Evolutionary conservation across 495 filamentous ascomycete species (phyloP).

Genomic region (Aspergillus diversus): DNA sequence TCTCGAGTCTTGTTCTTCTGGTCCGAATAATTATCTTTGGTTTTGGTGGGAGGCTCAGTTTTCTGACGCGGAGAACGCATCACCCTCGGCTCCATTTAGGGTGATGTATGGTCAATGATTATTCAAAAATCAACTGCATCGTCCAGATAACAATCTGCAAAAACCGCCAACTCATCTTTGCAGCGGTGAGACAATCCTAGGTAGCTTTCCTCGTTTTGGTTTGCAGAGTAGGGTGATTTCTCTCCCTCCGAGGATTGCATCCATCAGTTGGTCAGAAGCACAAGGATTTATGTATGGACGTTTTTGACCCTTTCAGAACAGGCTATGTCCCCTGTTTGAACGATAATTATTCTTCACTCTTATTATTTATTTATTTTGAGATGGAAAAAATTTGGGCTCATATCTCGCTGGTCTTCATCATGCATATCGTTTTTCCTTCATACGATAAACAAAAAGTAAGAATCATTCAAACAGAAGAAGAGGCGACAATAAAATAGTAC

Average conservation of each 20-base stretch:
- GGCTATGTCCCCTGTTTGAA: not conserved
- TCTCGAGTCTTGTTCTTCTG: too few species aligned
- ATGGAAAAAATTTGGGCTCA: not conserved
- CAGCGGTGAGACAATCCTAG: slow-evolving; percentile 20
- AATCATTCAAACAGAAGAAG: too few species aligned
- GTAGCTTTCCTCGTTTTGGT: slow-evolving; percentile 1
- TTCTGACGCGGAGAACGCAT: not conserved
- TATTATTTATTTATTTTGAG: not conserved
- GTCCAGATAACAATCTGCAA: slow-evolving; percentile 30
- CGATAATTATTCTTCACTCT: not conserved
- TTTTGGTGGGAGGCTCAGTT: too few species aligned
- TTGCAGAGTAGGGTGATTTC: slow-evolving; percentile 8
- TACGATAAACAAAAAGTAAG: too few species aligned
- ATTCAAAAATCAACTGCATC: slow-evolving; percentile 1
- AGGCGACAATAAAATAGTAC: too few species aligned
- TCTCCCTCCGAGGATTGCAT: not conserved
- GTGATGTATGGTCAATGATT: not conserved
- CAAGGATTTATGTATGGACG: not conserved
- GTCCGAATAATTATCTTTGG: too few species aligned
- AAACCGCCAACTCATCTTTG: slow-evolving; percentile 28
- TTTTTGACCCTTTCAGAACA: not conserved
- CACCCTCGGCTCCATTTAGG: not conserved
- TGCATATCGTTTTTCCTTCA: too few species aligned
- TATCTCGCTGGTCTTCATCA: too few species aligned
- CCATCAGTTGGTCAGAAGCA: not conserved